Base-by-base conservation (phyloP, 2,329 filamentous ascomycete genomes). In the Xenosphaeropsis pyriputrescens region DNA sequence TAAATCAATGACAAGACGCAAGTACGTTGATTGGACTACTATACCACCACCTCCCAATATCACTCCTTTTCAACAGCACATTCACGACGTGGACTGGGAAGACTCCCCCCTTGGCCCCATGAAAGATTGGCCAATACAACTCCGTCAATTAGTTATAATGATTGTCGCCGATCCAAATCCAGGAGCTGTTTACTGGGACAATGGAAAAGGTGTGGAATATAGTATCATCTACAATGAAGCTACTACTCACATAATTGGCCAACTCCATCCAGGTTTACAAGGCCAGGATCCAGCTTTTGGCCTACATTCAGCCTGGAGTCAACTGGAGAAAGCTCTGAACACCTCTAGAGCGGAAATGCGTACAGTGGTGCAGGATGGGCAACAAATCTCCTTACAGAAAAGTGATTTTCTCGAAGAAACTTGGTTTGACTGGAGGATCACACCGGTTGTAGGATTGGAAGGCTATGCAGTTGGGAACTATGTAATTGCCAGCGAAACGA, bases 41-140 rank as follows among this genome's bases (percentile, higher is more conserved):
- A 15, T 15, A 17, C n/a, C n/a, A n/a, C 30, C 30, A 3, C 16
- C 30, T 17, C 14, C 16, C 2, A 11, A 15, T 6, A 14, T 32
- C 8, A 32, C 30, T 14, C 30, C 30, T 7, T 32, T 14, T 14
- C 30, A 32, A 32, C n/a, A 17, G 32, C 81, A 86, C 45, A 77
- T 79, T 12, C 72, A 80, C 34, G 73, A 70, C 17, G 56, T 79
- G 15, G 77, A 88, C 53, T 91, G 84, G 84, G 69, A 68, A 7
- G 46, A 49, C 6, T 64, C 63, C 2, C 63, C 76, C 1, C 61
- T 91, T 1, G 84, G 84, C 0, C 78, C 81, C 0, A 84, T 89
- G 31, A 75, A 80, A 43, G 59, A 64, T 32, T 89, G 82, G 81
- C 62, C 72, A 1, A 57, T 69, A 9, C 79, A 85, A 45, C 61